Evolutionary conservation across 352 stramenopile species (phyloP).

Genomic region (Phytopythium litorale): DNA sequence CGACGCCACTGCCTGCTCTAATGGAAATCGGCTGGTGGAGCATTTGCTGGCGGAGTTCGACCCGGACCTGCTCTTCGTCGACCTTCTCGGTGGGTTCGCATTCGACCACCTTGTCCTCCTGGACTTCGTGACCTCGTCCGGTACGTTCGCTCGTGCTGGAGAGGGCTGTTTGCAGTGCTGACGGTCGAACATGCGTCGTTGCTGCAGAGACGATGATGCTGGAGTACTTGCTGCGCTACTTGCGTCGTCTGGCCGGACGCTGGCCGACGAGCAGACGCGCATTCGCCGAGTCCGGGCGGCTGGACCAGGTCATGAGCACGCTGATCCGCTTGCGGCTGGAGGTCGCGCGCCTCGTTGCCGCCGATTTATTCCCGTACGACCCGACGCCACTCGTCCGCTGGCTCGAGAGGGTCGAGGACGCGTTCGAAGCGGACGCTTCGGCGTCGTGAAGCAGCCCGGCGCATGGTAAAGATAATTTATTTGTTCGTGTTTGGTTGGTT

Average conservation of each 20-base stretch:
- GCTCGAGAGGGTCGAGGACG: conserved; percentile 41
- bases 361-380: conserved; percentile 54
- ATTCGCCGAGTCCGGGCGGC: conserved; percentile 15
- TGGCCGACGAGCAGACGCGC: conserved; percentile 27
- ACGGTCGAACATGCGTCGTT: background rate
- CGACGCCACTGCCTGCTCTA: background rate
- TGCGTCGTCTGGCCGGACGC: conserved; percentile 25
- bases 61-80: conserved; percentile 54
- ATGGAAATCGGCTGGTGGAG: background rate
- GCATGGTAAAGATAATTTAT: conserved; percentile 36
- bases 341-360: conserved; percentile 41
- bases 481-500: conserved; percentile 16
- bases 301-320: conserved; percentile 41
- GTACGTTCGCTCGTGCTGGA: conserved; percentile 15
- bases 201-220: conserved; percentile 61
- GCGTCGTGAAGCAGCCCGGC: background rate
- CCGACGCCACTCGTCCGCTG: conserved; percentile 37
- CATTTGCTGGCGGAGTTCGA: conserved; percentile 31
- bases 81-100: conserved; percentile 38
- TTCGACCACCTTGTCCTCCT: conserved; percentile 63
- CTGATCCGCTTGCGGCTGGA: conserved; percentile 63
- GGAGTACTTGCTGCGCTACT: conserved; percentile 52
- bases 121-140: conserved; percentile 69
- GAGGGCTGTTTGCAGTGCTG: background rate
- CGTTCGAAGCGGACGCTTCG: conserved; percentile 31